Percentiles rank a stretch among this genome's conserved stretches.
phyloP scores from a whole-genome alignment of 495 filamentous ascomycete genomes.

The Hypoxylon fragiforme region DNA sequence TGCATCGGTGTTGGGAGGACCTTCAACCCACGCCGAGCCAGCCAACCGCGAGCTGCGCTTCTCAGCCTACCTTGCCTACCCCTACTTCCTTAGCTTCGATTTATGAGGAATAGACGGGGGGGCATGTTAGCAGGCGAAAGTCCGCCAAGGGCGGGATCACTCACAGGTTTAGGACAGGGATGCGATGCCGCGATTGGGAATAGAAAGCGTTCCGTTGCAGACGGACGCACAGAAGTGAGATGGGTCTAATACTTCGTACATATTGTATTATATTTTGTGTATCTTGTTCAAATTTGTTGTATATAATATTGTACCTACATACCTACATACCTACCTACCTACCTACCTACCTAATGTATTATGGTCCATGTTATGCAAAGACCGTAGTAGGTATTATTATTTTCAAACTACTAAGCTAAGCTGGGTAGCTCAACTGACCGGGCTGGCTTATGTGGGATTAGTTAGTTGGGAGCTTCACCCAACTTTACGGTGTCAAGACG shows the following conservation, averaged over 20 bases:
- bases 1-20: slow-evolving; percentile 32
- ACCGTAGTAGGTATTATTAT: slow-evolving; percentile 29
- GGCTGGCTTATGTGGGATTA: slow-evolving; percentile 7
- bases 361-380: slow-evolving; percentile 21
- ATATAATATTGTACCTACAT: not conserved
- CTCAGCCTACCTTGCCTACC: slow-evolving; percentile 26
- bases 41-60: slow-evolving; percentile 22
- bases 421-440: slow-evolving; percentile 2
- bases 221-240: slow-evolving; percentile 31
- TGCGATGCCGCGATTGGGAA: slow-evolving; percentile 34
- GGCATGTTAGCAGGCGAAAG: slow-evolving; percentile 19
- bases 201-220: slow-evolving; percentile 35
- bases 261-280: no score
- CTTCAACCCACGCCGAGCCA: slow-evolving; percentile 30
- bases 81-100: slow-evolving; percentile 35
- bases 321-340: not conserved
- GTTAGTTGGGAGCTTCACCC: not conserved
- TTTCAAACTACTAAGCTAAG: slow-evolving; percentile 16
- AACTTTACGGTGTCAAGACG: slow-evolving; percentile 17
- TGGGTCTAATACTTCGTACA: no score
- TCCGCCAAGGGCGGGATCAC: slow-evolving; percentile 37
- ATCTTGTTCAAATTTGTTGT: no score
- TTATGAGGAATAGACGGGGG: slow-evolving; percentile 24
- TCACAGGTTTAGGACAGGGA: slow-evolving; percentile 29
- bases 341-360: slow-evolving; percentile 3